These are phyloP conservation scores for Omphalotus guepiniiformis DNA, from an alignment of 768 basidiomycete genomes.

Conservation along the genomic window DNA sequence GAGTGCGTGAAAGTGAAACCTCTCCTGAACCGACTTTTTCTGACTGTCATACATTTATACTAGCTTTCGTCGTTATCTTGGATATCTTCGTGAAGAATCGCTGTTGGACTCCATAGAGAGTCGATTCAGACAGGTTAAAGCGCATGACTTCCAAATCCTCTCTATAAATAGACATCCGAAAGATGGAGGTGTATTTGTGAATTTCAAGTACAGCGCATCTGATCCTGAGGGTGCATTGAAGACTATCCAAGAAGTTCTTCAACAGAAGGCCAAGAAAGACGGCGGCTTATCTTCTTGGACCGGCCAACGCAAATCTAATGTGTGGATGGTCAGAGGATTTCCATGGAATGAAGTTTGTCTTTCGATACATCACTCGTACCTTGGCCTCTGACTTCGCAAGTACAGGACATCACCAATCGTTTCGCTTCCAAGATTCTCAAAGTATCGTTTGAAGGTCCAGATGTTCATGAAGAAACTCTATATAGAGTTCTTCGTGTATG, in stretches of 20 bases:
- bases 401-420: conserved; percentile 45
- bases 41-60: too few species aligned
- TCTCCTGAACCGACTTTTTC: conserved; percentile 6
- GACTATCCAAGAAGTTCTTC: conserved; percentile 47
- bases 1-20: conserved; percentile 48
- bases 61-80: conserved; percentile 64
- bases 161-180: conserved; percentile 64
- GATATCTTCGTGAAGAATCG: conserved; percentile 53
- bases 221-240: conserved; percentile 36
- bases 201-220: conserved; percentile 52
- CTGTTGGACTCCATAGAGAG: conserved; percentile 44
- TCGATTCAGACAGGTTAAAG: conserved; percentile 47
- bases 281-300: conserved; percentile 65
- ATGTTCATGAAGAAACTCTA: conserved; percentile 73
- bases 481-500: conserved; percentile 77
- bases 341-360: conserved; percentile 76
- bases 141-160: conserved; percentile 57
- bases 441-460: conserved; percentile 87
- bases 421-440: conserved; percentile 71
- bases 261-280: conserved; percentile 36
- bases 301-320: conserved; percentile 43
- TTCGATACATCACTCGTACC: neutral
- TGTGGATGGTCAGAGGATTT: conserved; percentile 72
- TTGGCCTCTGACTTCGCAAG: neutral
- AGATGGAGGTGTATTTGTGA: conserved; percentile 84